Base-by-base conservation (phyloP, 1,139 yeast species). In the Blastobotrys apis region DNA sequence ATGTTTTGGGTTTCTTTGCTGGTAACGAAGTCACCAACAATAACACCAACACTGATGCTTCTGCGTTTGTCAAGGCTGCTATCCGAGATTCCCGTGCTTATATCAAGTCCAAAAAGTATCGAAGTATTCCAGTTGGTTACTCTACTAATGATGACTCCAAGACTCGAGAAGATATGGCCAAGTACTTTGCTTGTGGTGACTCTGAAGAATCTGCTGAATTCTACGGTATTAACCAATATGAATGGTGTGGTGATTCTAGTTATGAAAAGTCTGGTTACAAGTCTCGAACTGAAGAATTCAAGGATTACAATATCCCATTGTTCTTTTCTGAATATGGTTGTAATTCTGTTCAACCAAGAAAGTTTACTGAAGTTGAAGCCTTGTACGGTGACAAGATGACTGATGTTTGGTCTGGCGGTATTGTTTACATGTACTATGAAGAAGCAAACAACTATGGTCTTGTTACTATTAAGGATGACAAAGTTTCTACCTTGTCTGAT, bases 251-350 rank as follows among this genome's bases (percentile, higher is more conserved):
- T 5, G 76, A 78, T 40, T 87, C 84, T 57, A 71, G 75, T 53
- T 84, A 85, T 64, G 68, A 79, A 50, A 72, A 84, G 10, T 83
- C 95, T 56, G 98, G 97, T 2, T 92, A 87, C 63, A 76, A 83
- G 55, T 68, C 71, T 32, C 75, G 90, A 48, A 90, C 86, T 22
- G 72, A 75, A 44, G 92, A 85, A 54, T 92, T 87, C 61, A 62
- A 68, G 30, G 73, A 75, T 43, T 62, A 62, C 57, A 78, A 92
- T 30, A 69, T 87, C 45, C 97, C 97, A 40, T 71, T 84, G 52
- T 88, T 90, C 73, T 80, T 90, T 66, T 85, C 95, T 43, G 97
- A 90, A 69, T 88, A 84, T 63, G 97, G 97, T 57, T 90, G 97
- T 72, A 90, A 87, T 72, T 69, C 67, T 17, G 75, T 71, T 39